Evolutionary conservation across 352 stramenopile genomes (phyloP), one percentile per base, ranked within the genome.

Genomic region (Pythium phragmitis): DNA sequence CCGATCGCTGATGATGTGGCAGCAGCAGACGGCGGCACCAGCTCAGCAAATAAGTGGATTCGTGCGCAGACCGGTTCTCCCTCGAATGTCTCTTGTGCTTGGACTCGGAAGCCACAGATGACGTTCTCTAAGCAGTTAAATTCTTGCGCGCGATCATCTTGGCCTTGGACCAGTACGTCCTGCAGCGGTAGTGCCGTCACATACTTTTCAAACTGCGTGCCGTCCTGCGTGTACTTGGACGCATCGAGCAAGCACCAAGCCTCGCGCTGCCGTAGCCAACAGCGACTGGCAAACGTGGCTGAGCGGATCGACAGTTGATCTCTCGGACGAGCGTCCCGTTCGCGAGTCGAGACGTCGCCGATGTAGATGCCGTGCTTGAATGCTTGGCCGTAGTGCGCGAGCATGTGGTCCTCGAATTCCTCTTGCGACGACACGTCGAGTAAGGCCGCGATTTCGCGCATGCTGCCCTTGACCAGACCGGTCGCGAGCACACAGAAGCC

Each of bases 11-110:
- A 5, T 30, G 26, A 30, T 30, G 26, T 30, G 26, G 4, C 26
- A 30, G 26, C 4, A 30, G 26, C 26, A 30, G 26, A 30, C 26
- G 26, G 34, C 34, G 34, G 34, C 34, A 39, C 34, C 1, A 64
- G 14, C 21, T 67, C 58, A 28, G 49, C 65, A 53, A 67, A 71
- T 30, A 71, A 67, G 21, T 71, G 45, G 9, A 71, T 58, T 3
- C 60, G 60, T 9, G 47, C 46, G 2, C 7, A 49, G n/a, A 16
- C 7, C 7, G 23, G 28, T 16, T 37, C n/a, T 21, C 57, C 52
- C 4, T 61, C 30, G 11, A 47, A 14, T 2, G 34, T 13, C 11
- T 39, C 34, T 39, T 39, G 7, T 9, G 34, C 34, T 9, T 13
- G 34, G 7, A 39, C 34, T 9, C 34, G 47, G 46, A 49, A 63